phyloP scores from a whole-genome alignment of 495 filamentous ascomycete genomes.

The Penicillium coprophilum region DNA sequence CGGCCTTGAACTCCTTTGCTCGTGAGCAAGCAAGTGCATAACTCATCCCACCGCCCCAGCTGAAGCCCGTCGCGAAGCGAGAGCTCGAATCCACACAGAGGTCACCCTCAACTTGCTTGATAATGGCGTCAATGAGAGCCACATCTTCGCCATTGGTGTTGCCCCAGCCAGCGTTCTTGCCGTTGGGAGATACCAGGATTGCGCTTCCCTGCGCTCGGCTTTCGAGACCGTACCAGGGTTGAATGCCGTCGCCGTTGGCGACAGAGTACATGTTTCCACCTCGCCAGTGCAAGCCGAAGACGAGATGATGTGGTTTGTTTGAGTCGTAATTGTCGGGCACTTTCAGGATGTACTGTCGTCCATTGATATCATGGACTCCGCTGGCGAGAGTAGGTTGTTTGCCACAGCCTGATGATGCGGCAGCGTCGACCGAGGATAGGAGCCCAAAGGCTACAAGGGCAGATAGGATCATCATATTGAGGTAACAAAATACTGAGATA shows the following conservation, averaged over 20 bases:
- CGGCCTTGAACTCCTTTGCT: slow-evolving; percentile 40
- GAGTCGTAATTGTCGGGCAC: slow-evolving; percentile 43
- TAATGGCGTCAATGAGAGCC: slow-evolving; percentile 39
- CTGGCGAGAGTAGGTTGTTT: slow-evolving; percentile 33
- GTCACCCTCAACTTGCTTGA: slow-evolving; percentile 37
- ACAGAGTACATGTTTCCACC: slow-evolving; percentile 39
- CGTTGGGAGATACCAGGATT: slow-evolving; percentile 45
- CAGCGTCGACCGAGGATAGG: slow-evolving; percentile 12
- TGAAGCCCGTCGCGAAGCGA: slow-evolving; percentile 51
- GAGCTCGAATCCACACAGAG: slow-evolving; percentile 46
- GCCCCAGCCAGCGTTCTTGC: slow-evolving; percentile 44
- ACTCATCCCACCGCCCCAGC: slow-evolving; percentile 52
- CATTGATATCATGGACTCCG: slow-evolving; percentile 31
- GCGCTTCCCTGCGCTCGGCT: slow-evolving; percentile 35
- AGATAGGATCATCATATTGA: slow-evolving; percentile 15
- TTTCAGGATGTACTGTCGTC: slow-evolving; percentile 35
- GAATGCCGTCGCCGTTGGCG: slow-evolving; percentile 22
- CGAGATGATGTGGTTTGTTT: slow-evolving; percentile 37
- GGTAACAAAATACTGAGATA: not conserved
- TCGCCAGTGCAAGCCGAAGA: slow-evolving; percentile 44
- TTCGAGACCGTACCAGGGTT: slow-evolving; percentile 42
- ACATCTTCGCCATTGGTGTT: slow-evolving; percentile 46
- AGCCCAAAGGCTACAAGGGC: slow-evolving; percentile 8
- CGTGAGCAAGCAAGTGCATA: slow-evolving; percentile 46
- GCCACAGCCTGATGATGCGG: slow-evolving; percentile 40